phyloP scores from a whole-genome alignment of 129 eudicot species.

The Gnaphalium uliginosum region DNA sequence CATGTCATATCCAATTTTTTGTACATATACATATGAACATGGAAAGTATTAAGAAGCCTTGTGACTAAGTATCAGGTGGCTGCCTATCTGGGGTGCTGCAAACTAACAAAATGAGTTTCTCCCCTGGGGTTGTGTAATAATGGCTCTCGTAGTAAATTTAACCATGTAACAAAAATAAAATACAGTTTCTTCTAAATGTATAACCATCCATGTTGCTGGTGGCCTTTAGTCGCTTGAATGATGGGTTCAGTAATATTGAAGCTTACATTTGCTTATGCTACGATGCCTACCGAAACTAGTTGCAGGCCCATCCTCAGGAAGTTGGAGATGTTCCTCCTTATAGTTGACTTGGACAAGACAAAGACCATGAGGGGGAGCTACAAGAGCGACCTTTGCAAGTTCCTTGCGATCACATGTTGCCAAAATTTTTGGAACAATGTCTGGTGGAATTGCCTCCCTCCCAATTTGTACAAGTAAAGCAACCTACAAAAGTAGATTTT shows the following conservation, averaged over 20 bases:
- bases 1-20: too few relatives aligned
- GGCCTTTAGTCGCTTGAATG: neutral
- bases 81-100: neutral
- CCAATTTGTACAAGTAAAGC: slow-evolving; percentile 89
- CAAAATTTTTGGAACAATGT: slow-evolving; percentile 64
- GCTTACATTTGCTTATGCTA: slow-evolving; percentile 66
- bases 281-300: slow-evolving; percentile 76
- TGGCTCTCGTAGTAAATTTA: neutral
- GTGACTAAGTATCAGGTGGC: neutral
- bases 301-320: slow-evolving; percentile 57
- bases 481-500: slow-evolving; percentile 45
- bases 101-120: slow-evolving; percentile 1
- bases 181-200: neutral
- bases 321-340: slow-evolving; percentile 61
- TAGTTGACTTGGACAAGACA: slow-evolving; percentile 62
- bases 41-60: neutral
- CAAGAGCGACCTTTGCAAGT: slow-evolving; percentile 64
- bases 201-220: neutral
- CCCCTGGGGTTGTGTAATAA: neutral
- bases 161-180: neutral
- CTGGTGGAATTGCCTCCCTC: slow-evolving; percentile 77
- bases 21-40: neutral
- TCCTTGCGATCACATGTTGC: slow-evolving; percentile 74
- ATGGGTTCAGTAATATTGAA: slow-evolving; percentile 43
- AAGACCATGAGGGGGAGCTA: slow-evolving; percentile 84